These are phyloP conservation scores for Penicillium sp. DNA, from an alignment of 2,329 filamentous ascomycete genomes.

Conservation along the genomic window DNA sequence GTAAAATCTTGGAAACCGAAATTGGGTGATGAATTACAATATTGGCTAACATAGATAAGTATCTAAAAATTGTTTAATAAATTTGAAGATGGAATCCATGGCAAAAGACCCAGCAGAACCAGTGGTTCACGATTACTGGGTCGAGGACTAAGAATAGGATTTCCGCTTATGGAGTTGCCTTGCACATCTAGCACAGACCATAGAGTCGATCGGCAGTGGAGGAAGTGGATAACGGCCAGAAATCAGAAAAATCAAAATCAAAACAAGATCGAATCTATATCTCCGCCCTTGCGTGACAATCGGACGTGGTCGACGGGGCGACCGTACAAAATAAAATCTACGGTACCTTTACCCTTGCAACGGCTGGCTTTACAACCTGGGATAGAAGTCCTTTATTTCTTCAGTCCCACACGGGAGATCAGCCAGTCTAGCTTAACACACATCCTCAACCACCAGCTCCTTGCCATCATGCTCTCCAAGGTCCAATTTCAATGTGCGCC, in stretches of 20 bases:
- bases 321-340: background rate
- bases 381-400: background rate
- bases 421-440: conserved; percentile 55
- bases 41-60: background rate
- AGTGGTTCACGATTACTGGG: background rate
- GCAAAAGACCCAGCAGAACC: background rate
- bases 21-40: background rate
- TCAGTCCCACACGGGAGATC: conserved; percentile 1
- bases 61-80: background rate
- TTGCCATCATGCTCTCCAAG: conserved; percentile 67
- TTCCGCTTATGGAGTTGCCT: background rate
- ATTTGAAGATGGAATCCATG: background rate
- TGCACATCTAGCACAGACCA: background rate
- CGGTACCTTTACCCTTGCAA: background rate
- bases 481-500: conserved; percentile 73
- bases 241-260: background rate
- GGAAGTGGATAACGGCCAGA: background rate
- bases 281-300: background rate
- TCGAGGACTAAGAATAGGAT: background rate
- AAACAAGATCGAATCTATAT: background rate
- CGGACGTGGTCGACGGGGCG: background rate
- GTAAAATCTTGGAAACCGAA: background rate
- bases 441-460: conserved; percentile 66
- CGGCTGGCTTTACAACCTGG: background rate
- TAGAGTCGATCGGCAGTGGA: background rate